Conservation (phyloP, 257 asterid species). For the Knoxia roxburghii region DNA sequence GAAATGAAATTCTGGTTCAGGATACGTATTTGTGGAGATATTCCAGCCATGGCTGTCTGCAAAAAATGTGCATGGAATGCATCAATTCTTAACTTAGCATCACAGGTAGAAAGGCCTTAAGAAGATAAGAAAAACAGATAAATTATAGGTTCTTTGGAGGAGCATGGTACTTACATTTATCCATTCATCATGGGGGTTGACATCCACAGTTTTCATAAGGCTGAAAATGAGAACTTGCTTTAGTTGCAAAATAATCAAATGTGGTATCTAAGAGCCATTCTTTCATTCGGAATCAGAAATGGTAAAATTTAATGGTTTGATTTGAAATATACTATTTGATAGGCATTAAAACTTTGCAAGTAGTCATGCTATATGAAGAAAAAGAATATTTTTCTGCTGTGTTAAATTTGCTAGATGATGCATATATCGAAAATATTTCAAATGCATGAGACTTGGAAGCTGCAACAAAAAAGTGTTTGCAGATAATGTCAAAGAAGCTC, state of each 20-base stretch:
- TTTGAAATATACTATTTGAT: slow-evolving; percentile 3
- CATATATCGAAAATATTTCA: background rate
- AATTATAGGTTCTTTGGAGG: background rate
- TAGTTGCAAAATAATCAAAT: slow-evolving; percentile 19
- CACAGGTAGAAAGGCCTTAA: slow-evolving; percentile 7
- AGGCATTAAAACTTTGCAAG: background rate
- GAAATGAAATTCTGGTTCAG: slow-evolving; percentile 22
- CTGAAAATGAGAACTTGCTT: slow-evolving; percentile 41
- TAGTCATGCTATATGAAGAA: background rate
- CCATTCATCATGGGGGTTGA: slow-evolving; percentile 92
- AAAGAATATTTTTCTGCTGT: background rate
- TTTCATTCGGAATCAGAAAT: background rate
- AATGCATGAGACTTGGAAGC: no score
- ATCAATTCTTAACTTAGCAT: slow-evolving; percentile 1
- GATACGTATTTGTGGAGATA: slow-evolving; percentile 92
- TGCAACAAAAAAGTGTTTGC: background rate
- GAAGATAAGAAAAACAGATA: slow-evolving; percentile 1
- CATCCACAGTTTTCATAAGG: slow-evolving; percentile 85
- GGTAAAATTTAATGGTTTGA: background rate
- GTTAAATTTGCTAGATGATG: background rate
- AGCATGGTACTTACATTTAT: slow-evolving; percentile 53
- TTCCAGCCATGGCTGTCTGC: slow-evolving; percentile 89
- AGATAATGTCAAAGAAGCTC: background rate
- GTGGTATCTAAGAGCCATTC: background rate
- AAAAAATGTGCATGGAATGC: slow-evolving; percentile 16